These are phyloP conservation scores for Dioszegia aurantiaca DNA, from an alignment of 768 basidiomycete species.

Conservation along the genomic window DNA sequence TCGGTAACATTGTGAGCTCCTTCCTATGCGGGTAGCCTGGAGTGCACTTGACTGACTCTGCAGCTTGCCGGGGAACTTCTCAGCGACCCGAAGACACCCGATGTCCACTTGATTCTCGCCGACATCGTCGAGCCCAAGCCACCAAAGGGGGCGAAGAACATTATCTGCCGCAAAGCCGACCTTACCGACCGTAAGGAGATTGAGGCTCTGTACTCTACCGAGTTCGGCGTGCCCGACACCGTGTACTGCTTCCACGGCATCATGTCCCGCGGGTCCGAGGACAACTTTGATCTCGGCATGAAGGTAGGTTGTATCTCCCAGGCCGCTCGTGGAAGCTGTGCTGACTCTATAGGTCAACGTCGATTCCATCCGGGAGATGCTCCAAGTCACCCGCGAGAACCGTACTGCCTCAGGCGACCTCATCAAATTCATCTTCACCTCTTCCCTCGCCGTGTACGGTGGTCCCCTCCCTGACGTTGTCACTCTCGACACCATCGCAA, in stretches of 20 bases:
- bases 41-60: not conserved
- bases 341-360: constrained; percentile 56
- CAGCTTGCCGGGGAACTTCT: constrained; percentile 45
- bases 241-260: constrained; percentile 53
- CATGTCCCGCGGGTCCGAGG: constrained; percentile 51
- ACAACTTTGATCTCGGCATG: constrained; percentile 52
- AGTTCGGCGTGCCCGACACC: constrained; percentile 49
- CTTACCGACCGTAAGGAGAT: constrained; percentile 41
- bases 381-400: constrained; percentile 43
- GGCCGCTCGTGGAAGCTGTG: not conserved
- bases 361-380: constrained; percentile 58
- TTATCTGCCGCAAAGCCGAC: constrained; percentile 48
- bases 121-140: constrained; percentile 56
- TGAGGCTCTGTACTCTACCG: constrained; percentile 43
- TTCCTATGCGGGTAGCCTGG: not conserved
- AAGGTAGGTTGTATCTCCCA: constrained; percentile 29
- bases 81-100: constrained; percentile 47
- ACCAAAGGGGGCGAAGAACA: constrained; percentile 44
- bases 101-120: constrained; percentile 58
- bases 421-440: constrained; percentile 62
- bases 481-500: constrained; percentile 58
- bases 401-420: constrained; percentile 34
- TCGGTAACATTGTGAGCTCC: constrained; percentile 47
- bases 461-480: constrained; percentile 57
- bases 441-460: constrained; percentile 63